Evolutionary conservation across 192 early-diverging fungal genomes (phyloP).

Genomic region (Umbelopsis ramanniana): DNA sequence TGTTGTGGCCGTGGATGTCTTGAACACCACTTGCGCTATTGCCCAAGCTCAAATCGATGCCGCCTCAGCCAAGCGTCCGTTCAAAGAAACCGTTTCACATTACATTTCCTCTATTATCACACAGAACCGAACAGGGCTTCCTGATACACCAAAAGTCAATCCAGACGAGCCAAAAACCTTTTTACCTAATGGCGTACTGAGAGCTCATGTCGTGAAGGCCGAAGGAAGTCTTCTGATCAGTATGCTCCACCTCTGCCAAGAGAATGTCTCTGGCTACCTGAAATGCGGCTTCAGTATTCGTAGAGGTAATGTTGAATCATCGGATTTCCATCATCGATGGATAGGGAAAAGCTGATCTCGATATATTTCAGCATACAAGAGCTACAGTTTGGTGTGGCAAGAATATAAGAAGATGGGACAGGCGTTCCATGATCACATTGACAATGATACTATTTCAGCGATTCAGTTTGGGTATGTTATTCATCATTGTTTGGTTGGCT

Average conservation of each 20-base stretch:
- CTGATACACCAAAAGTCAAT: constrained; percentile 22
- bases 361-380: constrained; percentile 45
- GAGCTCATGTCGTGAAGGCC: constrained; percentile 38
- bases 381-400: constrained; percentile 53
- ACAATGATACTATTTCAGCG: constrained; percentile 53
- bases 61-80: constrained; percentile 24
- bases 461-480: constrained; percentile 52
- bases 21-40: constrained; percentile 27
- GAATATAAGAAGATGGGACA: constrained; percentile 57
- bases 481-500: not conserved
- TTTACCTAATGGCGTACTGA: constrained; percentile 33
- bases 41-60: constrained; percentile 37
- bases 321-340: not conserved
- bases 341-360: not conserved
- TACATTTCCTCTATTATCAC: constrained; percentile 48
- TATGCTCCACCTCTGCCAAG: constrained; percentile 31
- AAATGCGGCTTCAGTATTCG: constrained; percentile 37
- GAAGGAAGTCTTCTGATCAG: constrained; percentile 34
- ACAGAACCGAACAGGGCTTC: constrained; percentile 27
- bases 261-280: constrained; percentile 31
- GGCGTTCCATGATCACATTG: constrained; percentile 44
- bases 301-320: constrained; percentile 45
- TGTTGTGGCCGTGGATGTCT: constrained; percentile 26
- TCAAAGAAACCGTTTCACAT: constrained; percentile 38
- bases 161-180: constrained; percentile 11